A percentile compares a stretch with the other conserved stretches of the same genome.
phyloP scores from a whole-genome alignment of 106 monocot species.

The Triglochin maritima region DNA sequence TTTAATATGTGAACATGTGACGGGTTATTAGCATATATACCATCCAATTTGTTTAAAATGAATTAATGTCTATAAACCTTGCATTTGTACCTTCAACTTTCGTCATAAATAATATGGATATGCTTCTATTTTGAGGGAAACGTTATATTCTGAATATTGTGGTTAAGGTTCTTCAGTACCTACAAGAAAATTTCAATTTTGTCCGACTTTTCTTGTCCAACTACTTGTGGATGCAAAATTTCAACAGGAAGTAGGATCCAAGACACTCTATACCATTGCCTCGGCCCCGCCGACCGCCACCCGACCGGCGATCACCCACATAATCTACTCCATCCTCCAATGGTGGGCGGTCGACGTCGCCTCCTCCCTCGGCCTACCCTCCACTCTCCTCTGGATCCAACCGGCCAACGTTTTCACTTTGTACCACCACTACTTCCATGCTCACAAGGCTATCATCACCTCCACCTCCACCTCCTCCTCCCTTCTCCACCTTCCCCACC shows the following conservation, averaged over 20 bases:
- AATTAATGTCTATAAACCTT: too few species aligned
- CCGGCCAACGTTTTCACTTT: slow-evolving; percentile 44
- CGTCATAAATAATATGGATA: too few species aligned
- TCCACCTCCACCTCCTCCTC: slow-evolving; percentile 1
- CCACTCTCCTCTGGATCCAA: slow-evolving; percentile 58
- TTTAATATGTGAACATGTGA: too few species aligned
- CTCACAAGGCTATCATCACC: slow-evolving; percentile 13
- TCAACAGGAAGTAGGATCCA: background rate
- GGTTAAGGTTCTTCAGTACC: too few species aligned
- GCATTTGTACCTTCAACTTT: too few species aligned
- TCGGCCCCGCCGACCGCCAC: slow-evolving; percentile 6
- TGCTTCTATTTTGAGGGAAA: too few species aligned
- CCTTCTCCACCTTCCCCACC: slow-evolving; percentile 23
- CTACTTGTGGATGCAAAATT: too few species aligned
- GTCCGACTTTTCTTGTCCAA: too few species aligned
- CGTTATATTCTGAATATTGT: too few species aligned
- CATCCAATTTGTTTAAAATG: too few species aligned
- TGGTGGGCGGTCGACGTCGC: slow-evolving; percentile 49
- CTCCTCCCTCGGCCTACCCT: slow-evolving; percentile 24
- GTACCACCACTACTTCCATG: slow-evolving; percentile 56
- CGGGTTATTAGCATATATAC: too few species aligned
- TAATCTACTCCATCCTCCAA: slow-evolving; percentile 34
- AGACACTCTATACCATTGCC: slow-evolving; percentile 17
- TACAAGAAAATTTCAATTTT: too few species aligned
- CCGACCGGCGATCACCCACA: slow-evolving; percentile 32